Evolutionary conservation across 2,329 filamentous ascomycete species (phyloP).

Genomic region (Periglandula ipomoeae): DNA sequence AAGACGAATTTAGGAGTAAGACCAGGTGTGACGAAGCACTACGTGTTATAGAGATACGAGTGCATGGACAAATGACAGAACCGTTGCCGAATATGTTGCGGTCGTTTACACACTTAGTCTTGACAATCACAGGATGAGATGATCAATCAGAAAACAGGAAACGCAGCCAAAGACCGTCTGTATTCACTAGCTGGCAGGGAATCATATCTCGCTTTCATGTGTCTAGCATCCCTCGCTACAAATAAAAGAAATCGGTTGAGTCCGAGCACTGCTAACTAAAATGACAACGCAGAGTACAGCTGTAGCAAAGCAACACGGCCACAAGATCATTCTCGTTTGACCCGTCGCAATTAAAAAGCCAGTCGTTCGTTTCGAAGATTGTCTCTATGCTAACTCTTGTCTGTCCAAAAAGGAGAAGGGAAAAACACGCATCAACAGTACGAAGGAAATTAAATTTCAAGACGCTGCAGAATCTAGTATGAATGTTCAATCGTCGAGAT

Average conservation of each 20-base stretch:
- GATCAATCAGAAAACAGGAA: constrained; percentile 11
- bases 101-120: too few species aligned
- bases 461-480: constrained; percentile 7
- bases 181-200: neutral
- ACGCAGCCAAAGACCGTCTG: neutral
- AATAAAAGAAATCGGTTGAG: neutral
- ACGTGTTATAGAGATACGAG: too few species aligned
- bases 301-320: neutral
- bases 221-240: neutral
- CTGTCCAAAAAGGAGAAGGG: constrained; percentile 11
- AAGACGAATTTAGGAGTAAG: too few species aligned
- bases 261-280: constrained; percentile 1
- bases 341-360: neutral
- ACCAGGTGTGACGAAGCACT: too few species aligned
- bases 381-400: constrained; percentile 9
- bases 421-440: constrained; percentile 1
- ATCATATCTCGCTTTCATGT: neutral
- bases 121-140: too few species aligned
- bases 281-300: neutral
- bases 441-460: constrained; percentile 12
- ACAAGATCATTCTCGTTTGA: neutral
- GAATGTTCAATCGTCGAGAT: constrained; percentile 9
- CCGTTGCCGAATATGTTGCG: too few species aligned
- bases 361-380: constrained; percentile 5
- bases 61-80: too few species aligned